Base-by-base conservation (phyloP, 176 grass and related monocot genomes). In the Triticum dicoccoides region DNA sequence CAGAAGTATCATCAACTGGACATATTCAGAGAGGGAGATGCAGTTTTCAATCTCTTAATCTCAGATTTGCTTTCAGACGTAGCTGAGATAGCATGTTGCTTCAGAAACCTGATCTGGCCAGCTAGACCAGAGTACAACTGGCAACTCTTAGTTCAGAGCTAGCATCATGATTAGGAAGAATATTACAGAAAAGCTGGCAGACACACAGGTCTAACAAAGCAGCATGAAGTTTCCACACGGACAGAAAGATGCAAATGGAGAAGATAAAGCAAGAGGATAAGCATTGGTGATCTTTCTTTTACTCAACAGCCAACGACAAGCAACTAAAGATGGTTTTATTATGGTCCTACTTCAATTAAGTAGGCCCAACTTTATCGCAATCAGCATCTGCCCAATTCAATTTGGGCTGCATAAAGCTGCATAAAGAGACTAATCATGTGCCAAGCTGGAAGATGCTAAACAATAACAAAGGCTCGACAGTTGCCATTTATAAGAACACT, bases 171-270 rank as follows among this genome's bases (percentile, higher is more conserved):
- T 86, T 58, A 86, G 74, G 37, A 86, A 69, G 63, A 69, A 86
- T 86, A 64, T 45, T 41, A 84, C 39, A 88, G 7, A 15, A 76
- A 93, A 86, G 83, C 75, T 77, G 84, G 80, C 74, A 88, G 24
- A 14, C 73, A 51, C 79, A 93, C 74, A 83, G 82, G 88, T 61
- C 65, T 77, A 77, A 17, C 27, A 87, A 91, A 91, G 86, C 69
- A 83, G 78, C 73, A 83, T 80, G 90, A 94, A 97, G 83, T 77
- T 94, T 92, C 81, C 88, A 77, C 76, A 65, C 71, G 51, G 82
- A 83, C 35, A 42, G 24, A 72, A 56, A 76, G 80, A 76, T 41
- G 61, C 23, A 87, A 87, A 86, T 35, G 64, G 73, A 44, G 52
- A 84, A 72, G 81, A n/a, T 65, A 90, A 92, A 90, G 87, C 62